Conservation (phyloP, 83 land plant genomes). For the Picea abies region DNA sequence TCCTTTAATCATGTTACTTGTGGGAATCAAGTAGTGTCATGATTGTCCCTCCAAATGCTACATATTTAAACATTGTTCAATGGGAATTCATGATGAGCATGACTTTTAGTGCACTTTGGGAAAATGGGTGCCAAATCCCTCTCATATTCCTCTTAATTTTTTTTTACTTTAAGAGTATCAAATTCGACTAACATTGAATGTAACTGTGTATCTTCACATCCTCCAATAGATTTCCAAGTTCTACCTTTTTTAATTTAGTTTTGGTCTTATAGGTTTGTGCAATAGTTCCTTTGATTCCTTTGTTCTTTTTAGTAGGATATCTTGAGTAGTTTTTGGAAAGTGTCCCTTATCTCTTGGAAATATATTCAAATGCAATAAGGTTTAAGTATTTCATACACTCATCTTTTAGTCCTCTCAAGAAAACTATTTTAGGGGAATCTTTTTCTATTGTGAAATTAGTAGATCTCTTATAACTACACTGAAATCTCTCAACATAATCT, state of each 20-base stretch:
- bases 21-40: not conserved
- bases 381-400: not conserved
- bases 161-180: not conserved
- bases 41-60: not conserved
- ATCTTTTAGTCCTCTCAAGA: not conserved
- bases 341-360: not conserved
- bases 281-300: no score
- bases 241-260: not conserved
- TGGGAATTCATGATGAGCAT: not conserved
- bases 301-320: not conserved
- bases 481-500: not conserved
- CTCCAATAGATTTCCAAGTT: not conserved
- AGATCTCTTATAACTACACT: not conserved
- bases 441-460: no score
- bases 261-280: no score
- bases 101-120: not conserved
- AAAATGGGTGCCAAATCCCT: not conserved
- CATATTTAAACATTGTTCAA: not conserved
- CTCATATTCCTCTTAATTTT: not conserved
- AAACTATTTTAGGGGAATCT: no score
- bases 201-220: not conserved
- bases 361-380: not conserved
- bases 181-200: not conserved
- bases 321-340: not conserved
- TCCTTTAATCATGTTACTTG: not conserved